A percentile compares a stretch with the other conserved stretches of the same genome.
Evolutionary conservation across 352 stramenopile species (phyloP).

Genomic region (Globisporangium nagaii): DNA sequence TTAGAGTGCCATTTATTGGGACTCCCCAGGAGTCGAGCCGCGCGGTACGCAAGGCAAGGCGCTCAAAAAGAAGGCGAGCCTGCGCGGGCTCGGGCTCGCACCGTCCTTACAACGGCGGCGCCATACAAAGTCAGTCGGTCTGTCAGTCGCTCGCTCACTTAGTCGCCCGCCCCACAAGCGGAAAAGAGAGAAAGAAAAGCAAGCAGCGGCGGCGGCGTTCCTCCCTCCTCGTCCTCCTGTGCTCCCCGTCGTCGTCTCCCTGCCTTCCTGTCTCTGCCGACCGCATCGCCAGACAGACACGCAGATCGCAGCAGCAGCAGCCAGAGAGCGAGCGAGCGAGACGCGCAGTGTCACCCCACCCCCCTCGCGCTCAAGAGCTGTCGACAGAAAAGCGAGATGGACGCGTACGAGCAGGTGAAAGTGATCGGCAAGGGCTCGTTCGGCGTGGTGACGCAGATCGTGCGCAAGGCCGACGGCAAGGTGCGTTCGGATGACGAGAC

Average conservation of each 20-base stretch:
- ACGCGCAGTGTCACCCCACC: neutral
- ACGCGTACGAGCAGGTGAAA: conserved; percentile 86
- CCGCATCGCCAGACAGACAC: conserved; percentile 1
- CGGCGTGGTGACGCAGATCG: conserved; percentile 88
- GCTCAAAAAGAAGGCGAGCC: no score
- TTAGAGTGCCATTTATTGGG: neutral
- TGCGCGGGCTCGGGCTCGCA: no score
- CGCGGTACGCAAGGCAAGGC: no score
- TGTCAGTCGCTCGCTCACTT: neutral
- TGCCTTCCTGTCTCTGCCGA: neutral
- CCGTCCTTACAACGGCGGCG: neutral
- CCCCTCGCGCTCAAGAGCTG: neutral
- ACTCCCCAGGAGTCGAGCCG: neutral
- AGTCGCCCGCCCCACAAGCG: neutral
- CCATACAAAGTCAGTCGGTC: neutral
- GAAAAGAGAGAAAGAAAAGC: no score
- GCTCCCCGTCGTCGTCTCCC: no score
- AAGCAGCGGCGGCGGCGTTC: neutral
- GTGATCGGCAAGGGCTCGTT: conserved; percentile 91
- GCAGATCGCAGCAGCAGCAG: neutral
- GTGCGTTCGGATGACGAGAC: conserved; percentile 26
- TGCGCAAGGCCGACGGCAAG: conserved; percentile 85
- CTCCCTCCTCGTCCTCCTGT: neutral
- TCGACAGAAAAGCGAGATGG: conserved; percentile 30
- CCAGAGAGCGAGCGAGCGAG: neutral